Conservation (phyloP, 805 yeast species). For the Spathaspora hagerdaliae region DNA sequence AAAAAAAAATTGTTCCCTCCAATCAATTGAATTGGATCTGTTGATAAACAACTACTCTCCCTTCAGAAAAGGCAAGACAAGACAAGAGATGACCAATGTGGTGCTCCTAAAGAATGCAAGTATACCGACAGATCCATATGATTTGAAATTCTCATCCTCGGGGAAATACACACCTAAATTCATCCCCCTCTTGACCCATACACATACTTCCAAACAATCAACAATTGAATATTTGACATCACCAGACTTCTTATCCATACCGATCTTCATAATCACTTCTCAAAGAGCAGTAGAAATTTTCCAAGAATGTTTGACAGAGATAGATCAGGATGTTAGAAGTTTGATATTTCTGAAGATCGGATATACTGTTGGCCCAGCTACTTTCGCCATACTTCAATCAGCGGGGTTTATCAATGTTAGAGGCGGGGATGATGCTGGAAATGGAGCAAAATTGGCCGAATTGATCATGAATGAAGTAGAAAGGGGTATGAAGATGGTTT, state of each 20-base stretch:
- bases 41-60: no score
- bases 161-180: conserved; percentile 47
- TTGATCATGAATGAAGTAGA: conserved; percentile 40
- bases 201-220: conserved; percentile 44
- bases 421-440: conserved; percentile 79
- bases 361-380: conserved; percentile 92
- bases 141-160: conserved; percentile 29
- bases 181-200: conserved; percentile 72
- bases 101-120: conserved; percentile 71
- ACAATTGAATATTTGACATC: conserved; percentile 45
- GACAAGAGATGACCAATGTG: conserved; percentile 21
- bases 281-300: conserved; percentile 89
- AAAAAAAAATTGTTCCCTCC: no score
- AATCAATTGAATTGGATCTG: no score
- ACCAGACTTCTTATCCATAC: conserved; percentile 36
- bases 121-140: conserved; percentile 64
- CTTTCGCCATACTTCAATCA: conserved; percentile 51
- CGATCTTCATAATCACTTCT: conserved; percentile 73
- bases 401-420: conserved; percentile 65
- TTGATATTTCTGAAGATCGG: conserved; percentile 45
- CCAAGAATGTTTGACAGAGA: conserved; percentile 36
- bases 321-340: conserved; percentile 12
- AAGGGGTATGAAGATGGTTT: conserved; percentile 39
- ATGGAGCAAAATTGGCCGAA: conserved; percentile 68
- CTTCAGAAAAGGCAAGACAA: no score